These are phyloP conservation scores for Claviceps sp. DNA, from an alignment of 2,329 filamentous ascomycete species.

Conservation along the genomic window DNA sequence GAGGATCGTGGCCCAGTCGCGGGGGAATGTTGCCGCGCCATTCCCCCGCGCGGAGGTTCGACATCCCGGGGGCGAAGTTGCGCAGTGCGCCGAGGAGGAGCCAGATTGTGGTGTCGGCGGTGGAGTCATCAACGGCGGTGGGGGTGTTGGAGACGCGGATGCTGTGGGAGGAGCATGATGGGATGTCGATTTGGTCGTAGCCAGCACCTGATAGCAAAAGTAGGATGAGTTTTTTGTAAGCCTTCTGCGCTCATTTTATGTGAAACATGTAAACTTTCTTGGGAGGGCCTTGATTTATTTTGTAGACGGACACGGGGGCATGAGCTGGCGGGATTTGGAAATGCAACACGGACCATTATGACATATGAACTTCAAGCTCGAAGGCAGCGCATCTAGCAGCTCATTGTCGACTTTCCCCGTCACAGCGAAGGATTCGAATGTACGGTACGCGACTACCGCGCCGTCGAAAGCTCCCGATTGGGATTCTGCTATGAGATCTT, in stretches of 20 bases:
- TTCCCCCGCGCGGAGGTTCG: conserved; percentile 47
- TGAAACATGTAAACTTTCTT: no score
- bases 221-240: neutral
- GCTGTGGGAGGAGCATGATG: conserved; percentile 52
- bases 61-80: conserved; percentile 55
- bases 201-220: conserved; percentile 47
- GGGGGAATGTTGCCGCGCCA: conserved; percentile 52
- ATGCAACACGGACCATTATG: conserved; percentile 37
- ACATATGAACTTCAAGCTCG: conserved; percentile 42
- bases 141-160: conserved; percentile 71
- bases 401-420: conserved; percentile 62
- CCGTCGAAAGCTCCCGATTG: conserved; percentile 51
- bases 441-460: conserved; percentile 54
- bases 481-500: conserved; percentile 57
- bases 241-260: neutral
- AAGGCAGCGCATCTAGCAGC: conserved; percentile 44
- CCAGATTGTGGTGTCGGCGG: conserved; percentile 70
- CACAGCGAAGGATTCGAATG: conserved; percentile 47
- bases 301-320: neutral
- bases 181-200: conserved; percentile 70
- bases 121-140: conserved; percentile 69
- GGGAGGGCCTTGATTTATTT: no score
- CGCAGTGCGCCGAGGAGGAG: conserved; percentile 69
- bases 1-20: conserved; percentile 56
- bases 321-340: no score